These are phyloP conservation scores for Alternaria sp. DNA, from an alignment of 2,329 filamentous ascomycete genomes.

Conservation along the genomic window DNA sequence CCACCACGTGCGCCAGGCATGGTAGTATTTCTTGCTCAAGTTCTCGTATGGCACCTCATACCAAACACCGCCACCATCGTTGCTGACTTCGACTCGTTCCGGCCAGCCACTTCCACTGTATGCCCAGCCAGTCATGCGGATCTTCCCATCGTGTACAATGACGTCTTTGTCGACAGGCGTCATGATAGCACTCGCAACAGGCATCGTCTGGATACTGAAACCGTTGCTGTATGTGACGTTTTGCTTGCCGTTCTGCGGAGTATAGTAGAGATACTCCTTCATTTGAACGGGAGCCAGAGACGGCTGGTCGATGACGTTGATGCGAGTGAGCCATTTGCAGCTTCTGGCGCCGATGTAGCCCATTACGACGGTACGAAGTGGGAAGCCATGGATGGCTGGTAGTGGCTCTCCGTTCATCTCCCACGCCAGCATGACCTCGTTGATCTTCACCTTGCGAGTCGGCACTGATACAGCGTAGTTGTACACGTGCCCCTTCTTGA, in stretches of 20 bases:
- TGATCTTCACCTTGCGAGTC: conserved; percentile 69
- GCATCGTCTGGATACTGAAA: conserved; percentile 75
- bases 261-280: conserved; percentile 72
- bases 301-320: conserved; percentile 65
- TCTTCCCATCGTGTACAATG: conserved; percentile 65
- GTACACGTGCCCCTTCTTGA: conserved; percentile 69
- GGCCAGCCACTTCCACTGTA: conserved; percentile 56
- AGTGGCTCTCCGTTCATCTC: conserved; percentile 73
- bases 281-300: conserved; percentile 67
- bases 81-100: conserved; percentile 67
- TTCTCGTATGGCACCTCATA: conserved; percentile 67
- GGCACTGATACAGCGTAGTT: conserved; percentile 74
- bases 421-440: conserved; percentile 72
- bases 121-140: conserved; percentile 59
- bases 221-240: conserved; percentile 66
- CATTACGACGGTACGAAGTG: conserved; percentile 66
- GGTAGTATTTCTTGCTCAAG: conserved; percentile 66
- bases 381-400: conserved; percentile 70
- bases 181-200: conserved; percentile 72
- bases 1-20: conserved; percentile 70
- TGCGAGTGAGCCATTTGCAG: conserved; percentile 68
- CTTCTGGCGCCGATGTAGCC: conserved; percentile 71
- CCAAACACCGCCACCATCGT: conserved; percentile 69
- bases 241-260: conserved; percentile 71
- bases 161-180: conserved; percentile 66